phyloP scores from a whole-genome alignment of 371 early-diverging fungal species.

The Syncephalastrum racemosum region DNA sequence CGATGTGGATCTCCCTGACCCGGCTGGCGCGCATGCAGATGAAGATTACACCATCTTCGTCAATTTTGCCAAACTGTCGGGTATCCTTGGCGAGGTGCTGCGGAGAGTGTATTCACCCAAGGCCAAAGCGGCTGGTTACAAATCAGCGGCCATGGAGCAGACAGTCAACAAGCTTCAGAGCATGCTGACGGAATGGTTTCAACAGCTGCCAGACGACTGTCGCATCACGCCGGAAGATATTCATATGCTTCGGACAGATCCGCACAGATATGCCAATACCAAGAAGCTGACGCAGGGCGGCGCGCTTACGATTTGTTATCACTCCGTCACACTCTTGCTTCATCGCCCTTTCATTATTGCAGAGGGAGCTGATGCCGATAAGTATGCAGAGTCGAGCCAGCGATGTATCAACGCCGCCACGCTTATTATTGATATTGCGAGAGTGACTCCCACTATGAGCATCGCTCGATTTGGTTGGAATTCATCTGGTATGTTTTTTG shows the following conservation, averaged over 20 bases:
- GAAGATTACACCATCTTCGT: constrained; percentile 35
- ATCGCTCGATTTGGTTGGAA: constrained; percentile 47
- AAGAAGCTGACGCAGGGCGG: constrained; percentile 28
- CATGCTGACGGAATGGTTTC: constrained; percentile 39
- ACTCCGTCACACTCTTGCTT: constrained; percentile 44
- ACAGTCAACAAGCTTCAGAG: constrained; percentile 31
- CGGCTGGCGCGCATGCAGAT: constrained; percentile 10
- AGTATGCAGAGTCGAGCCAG: constrained; percentile 29
- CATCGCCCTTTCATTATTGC: constrained; percentile 50
- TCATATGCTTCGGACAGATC: constrained; percentile 13
- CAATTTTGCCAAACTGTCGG: constrained; percentile 41
- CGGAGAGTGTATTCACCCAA: constrained; percentile 46
- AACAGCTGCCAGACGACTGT: constrained; percentile 29
- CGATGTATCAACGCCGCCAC: constrained; percentile 57
- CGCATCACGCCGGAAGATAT: constrained; percentile 14
- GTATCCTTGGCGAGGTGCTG: constrained; percentile 42
- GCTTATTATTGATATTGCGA: constrained; percentile 48
- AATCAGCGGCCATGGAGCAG: constrained; percentile 16
- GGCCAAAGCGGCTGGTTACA: constrained; percentile 36
- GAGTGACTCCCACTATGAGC: constrained; percentile 23
- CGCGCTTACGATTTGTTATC: constrained; percentile 48
- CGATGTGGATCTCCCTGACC: constrained; percentile 42
- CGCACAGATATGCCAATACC: constrained; percentile 2
- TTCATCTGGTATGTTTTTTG: constrained; percentile 27
- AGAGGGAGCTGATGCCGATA: constrained; percentile 28